phyloP scores from a whole-genome alignment of 192 early-diverging fungal genomes.

The Funneliformis geosporum region DNA sequence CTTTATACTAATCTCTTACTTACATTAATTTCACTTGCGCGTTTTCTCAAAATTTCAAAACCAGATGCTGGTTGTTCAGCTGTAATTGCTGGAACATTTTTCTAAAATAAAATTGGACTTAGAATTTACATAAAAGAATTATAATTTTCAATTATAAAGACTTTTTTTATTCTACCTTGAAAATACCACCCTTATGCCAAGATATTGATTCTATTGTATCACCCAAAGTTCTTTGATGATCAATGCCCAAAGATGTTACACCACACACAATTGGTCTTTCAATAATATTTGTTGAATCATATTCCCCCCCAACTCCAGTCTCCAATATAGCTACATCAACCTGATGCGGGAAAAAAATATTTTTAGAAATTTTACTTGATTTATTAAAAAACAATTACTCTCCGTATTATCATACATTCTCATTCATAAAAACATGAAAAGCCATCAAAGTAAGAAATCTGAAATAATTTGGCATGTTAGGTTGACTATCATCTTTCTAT shows the following conservation, averaged over 20 bases:
- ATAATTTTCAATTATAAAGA: neutral
- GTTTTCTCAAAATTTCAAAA: constrained; percentile 62
- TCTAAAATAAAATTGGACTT: constrained; percentile 29
- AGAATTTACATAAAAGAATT: no score
- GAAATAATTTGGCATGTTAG: constrained; percentile 77
- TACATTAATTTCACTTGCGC: constrained; percentile 72
- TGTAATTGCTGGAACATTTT: constrained; percentile 68
- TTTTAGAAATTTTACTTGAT: neutral
- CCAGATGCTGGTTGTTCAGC: constrained; percentile 72
- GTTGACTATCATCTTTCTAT: neutral
- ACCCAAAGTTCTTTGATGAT: constrained; percentile 72
- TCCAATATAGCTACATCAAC: constrained; percentile 83
- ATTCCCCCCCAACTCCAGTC: constrained; percentile 83
- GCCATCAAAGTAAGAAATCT: constrained; percentile 90
- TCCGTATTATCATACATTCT: constrained; percentile 50
- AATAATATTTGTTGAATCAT: constrained; percentile 82
- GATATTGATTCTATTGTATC: constrained; percentile 76
- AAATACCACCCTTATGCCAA: constrained; percentile 85
- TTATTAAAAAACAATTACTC: neutral
- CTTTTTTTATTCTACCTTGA: constrained; percentile 48
- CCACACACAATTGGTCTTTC: constrained; percentile 74
- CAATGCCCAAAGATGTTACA: constrained; percentile 77
- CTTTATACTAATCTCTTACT: neutral
- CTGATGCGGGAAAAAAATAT: constrained; percentile 23
- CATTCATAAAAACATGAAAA: constrained; percentile 81